These are phyloP conservation scores for Penstemon davidsonii DNA, from an alignment of 257 asterid species.

Conservation along the genomic window DNA sequence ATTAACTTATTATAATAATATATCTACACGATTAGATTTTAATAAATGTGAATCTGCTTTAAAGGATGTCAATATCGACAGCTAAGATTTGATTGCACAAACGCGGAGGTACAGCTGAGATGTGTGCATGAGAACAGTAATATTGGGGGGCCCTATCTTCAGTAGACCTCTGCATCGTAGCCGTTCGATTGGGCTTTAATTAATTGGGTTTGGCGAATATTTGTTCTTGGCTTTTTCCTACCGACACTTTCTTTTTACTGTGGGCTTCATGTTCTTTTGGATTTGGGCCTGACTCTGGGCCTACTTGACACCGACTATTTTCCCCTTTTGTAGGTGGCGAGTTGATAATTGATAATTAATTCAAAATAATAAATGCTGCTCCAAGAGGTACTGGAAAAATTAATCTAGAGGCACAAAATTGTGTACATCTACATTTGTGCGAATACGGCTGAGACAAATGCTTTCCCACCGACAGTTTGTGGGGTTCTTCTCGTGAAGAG, in stretches of 20 bases:
- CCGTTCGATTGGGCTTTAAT: slow-evolving; percentile 40
- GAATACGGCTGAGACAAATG: not conserved
- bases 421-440: not conserved
- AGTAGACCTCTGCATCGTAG: slow-evolving; percentile 17
- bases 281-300: slow-evolving; percentile 30
- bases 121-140: slow-evolving; percentile 20
- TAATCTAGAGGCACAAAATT: slow-evolving; percentile 11
- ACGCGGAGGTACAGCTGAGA: slow-evolving; percentile 22
- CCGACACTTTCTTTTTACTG: slow-evolving; percentile 45
- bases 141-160: slow-evolving; percentile 33
- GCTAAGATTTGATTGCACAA: slow-evolving; percentile 32
- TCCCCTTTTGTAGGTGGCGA: not conserved
- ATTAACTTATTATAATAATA: not conserved
- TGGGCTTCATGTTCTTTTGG: slow-evolving; percentile 17
- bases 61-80: slow-evolving; percentile 25
- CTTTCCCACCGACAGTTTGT: slow-evolving; percentile 29
- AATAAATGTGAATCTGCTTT: too few relatives aligned
- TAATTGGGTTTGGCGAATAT: not conserved
- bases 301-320: slow-evolving; percentile 1
- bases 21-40: too few relatives aligned
- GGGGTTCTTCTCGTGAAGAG: slow-evolving; percentile 5
- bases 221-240: slow-evolving; percentile 24
- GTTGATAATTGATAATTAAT: not conserved
- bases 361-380: not conserved
- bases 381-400: not conserved